A percentile compares a stretch with the other conserved stretches of the same genome.
Evolutionary conservation across 106 monocot species (phyloP).

Genomic region (Allium fistulosum): DNA sequence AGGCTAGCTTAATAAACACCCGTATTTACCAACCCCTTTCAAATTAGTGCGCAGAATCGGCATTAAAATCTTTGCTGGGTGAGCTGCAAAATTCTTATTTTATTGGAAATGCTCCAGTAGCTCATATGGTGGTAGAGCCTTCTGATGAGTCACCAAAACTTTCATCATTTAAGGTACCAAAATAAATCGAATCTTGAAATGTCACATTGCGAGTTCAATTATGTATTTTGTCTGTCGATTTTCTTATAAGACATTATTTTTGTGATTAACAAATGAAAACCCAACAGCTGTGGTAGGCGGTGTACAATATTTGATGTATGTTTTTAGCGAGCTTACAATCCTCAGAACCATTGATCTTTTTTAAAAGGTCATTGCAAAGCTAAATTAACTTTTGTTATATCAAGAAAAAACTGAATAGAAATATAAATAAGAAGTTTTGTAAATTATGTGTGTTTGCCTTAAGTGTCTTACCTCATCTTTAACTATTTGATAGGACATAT

Average conservation of each 20-base stretch:
- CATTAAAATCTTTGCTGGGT: constrained; percentile 77
- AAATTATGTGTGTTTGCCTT: too few relatives aligned
- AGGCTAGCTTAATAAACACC: neutral
- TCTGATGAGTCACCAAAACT: constrained; percentile 18
- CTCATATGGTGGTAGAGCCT: constrained; percentile 38
- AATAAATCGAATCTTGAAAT: neutral
- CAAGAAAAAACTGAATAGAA: too few relatives aligned
- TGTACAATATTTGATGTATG: neutral
- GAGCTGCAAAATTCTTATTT: constrained; percentile 72
- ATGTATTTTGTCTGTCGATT: neutral
- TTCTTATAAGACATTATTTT: neutral
- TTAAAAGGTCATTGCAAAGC: neutral
- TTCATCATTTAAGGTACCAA: constrained; percentile 61
- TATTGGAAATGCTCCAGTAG: constrained; percentile 95
- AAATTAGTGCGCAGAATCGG: constrained; percentile 86
- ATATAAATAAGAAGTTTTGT: too few relatives aligned
- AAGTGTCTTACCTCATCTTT: too few relatives aligned
- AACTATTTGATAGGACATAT: too few relatives aligned
- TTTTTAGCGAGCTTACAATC: neutral
- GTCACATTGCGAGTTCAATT: neutral
- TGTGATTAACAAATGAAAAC: neutral
- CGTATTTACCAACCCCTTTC: neutral
- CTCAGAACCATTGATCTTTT: neutral
- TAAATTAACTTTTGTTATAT: neutral
- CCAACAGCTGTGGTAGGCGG: neutral